Evolutionary conservation across 352 stramenopile genomes (phyloP).

Genomic region (Pythium monospermum): DNA sequence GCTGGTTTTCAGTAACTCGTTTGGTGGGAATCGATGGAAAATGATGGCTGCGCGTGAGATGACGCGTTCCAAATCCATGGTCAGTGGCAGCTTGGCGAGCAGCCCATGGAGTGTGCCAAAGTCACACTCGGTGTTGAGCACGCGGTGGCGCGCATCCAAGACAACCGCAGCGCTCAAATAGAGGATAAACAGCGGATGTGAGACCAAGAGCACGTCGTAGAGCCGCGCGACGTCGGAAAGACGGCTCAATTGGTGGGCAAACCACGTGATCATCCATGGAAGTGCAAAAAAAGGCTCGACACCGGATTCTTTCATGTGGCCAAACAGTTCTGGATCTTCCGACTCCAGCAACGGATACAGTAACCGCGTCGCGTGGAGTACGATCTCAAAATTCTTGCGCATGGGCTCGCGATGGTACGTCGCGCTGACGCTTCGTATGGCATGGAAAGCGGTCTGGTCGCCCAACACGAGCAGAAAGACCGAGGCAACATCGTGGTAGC

Average conservation of each 20-base stretch:
- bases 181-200: slow-evolving; percentile 89
- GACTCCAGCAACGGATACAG: slow-evolving; percentile 64
- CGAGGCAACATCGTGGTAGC: slow-evolving; percentile 92
- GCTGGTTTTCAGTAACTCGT: slow-evolving; percentile 21
- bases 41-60: slow-evolving; percentile 46
- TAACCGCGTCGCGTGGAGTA: slow-evolving; percentile 59
- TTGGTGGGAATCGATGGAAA: slow-evolving; percentile 51
- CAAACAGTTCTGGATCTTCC: slow-evolving; percentile 58
- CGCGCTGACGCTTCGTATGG: slow-evolving; percentile 67
- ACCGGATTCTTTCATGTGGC: slow-evolving; percentile 55
- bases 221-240: slow-evolving; percentile 86
- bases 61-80: slow-evolving; percentile 66
- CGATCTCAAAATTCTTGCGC: slow-evolving; percentile 73
- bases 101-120: slow-evolving; percentile 75
- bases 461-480: slow-evolving; percentile 80
- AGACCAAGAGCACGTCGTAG: slow-evolving; percentile 92
- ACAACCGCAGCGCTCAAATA: slow-evolving; percentile 87
- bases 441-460: slow-evolving; percentile 56
- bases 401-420: slow-evolving; percentile 91
- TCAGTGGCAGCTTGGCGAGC: slow-evolving; percentile 65
- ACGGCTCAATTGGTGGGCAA: slow-evolving; percentile 88
- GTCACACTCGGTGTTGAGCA: slow-evolving; percentile 69
- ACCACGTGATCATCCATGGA: slow-evolving; percentile 95
- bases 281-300: slow-evolving; percentile 93
- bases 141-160: slow-evolving; percentile 40